Evolutionary conservation across 2,329 filamentous ascomycete genomes (phyloP).

Genomic region (Pseudopithomyces maydicus): DNA sequence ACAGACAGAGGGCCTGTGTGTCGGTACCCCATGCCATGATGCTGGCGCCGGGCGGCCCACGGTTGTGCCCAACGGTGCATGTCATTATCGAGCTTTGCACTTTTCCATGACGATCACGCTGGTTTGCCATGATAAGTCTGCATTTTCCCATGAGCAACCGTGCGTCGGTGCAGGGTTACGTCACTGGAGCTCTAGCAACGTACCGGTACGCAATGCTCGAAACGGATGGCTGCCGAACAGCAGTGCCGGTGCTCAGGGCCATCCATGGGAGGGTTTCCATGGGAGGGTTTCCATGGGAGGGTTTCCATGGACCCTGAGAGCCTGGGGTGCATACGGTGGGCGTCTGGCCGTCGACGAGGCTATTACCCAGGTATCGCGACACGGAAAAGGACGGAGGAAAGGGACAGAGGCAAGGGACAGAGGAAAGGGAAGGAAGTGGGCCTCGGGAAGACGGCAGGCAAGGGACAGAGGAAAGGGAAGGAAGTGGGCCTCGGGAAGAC

Average conservation of each 20-base stretch:
- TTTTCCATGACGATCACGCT: conserved; percentile 4
- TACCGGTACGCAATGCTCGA: background rate
- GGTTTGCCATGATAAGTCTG: background rate
- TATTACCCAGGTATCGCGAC: too few species aligned
- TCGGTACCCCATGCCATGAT: background rate
- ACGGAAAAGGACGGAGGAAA: too few species aligned
- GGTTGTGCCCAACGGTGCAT: background rate
- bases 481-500: too few species aligned
- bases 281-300: too few species aligned
- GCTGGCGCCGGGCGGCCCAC: background rate
- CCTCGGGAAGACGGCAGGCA: too few species aligned
- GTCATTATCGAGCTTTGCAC: background rate
- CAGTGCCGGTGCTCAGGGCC: background rate
- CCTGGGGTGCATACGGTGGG: background rate
- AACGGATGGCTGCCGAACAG: background rate
- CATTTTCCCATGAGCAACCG: conserved; percentile 1
- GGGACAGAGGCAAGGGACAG: too few species aligned
- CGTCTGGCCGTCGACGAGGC: too few species aligned
- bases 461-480: too few species aligned
- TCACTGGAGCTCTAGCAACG: background rate
- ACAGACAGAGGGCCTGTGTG: background rate
- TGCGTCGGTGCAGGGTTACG: background rate
- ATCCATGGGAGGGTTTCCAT: too few species aligned
- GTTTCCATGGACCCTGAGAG: background rate
- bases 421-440: too few species aligned